Conservation (phyloP, 2,329 filamentous ascomycete species). For the Aspergillus candidus region DNA sequence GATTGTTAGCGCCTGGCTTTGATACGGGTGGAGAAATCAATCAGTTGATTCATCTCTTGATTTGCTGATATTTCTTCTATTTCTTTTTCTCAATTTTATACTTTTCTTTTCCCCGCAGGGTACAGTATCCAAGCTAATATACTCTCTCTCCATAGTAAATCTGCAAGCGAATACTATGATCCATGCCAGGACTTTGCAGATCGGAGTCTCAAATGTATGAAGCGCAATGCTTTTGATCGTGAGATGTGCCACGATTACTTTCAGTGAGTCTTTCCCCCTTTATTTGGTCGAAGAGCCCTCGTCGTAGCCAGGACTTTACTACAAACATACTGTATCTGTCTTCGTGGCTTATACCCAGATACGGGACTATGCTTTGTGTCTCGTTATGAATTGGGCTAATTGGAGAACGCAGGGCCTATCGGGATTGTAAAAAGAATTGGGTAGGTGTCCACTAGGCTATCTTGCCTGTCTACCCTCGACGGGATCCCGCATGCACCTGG, state of each 20-base stretch:
- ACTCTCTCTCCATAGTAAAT: conserved; percentile 56
- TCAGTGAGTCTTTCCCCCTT: conserved; percentile 56
- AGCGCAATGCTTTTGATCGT: conserved; percentile 79
- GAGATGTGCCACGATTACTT: conserved; percentile 95
- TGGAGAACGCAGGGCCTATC: conserved; percentile 64
- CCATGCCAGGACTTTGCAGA: conserved; percentile 90
- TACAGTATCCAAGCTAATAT: neutral
- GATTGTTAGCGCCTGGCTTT: no score
- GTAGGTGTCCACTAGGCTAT: conserved; percentile 49
- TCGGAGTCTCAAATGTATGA: conserved; percentile 78
- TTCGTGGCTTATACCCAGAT: no score
- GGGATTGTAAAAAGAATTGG: conserved; percentile 93
- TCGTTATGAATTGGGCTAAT: neutral
- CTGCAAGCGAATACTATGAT: conserved; percentile 83
- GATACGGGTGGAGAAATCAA: no score
- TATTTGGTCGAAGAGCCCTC: neutral
- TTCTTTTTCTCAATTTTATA: no score
- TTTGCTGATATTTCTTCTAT: no score
- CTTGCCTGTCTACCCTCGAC: neutral
- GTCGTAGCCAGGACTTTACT: no score
- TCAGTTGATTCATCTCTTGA: no score
- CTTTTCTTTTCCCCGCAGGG: no score
- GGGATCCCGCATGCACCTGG: neutral
- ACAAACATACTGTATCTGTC: no score
- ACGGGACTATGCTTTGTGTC: no score